A percentile compares a stretch with the other conserved stretches of the same genome.
phyloP scores from a whole-genome alignment of 1,139 yeast genomes.

The Debaryomyces fabryi region DNA sequence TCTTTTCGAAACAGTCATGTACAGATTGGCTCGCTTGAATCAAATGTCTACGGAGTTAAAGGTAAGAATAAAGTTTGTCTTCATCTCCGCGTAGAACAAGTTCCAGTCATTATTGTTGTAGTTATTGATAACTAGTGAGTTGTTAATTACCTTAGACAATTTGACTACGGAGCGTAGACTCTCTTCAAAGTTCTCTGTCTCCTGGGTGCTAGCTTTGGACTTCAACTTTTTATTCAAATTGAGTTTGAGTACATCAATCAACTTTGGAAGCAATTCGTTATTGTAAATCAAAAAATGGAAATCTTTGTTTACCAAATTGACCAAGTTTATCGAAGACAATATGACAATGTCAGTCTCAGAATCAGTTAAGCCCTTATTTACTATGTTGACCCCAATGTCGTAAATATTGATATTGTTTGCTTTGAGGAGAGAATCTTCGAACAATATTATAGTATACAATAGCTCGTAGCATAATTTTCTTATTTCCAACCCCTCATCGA shows the following conservation, averaged over 20 bases:
- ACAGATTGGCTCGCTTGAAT: constrained; percentile 3
- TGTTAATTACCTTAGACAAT: constrained; percentile 26
- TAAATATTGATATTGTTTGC: constrained; percentile 23
- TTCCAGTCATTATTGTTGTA: constrained; percentile 21
- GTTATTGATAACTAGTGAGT: constrained; percentile 16
- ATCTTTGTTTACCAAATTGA: constrained; percentile 27
- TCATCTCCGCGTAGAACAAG: constrained; percentile 16
- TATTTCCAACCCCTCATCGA: constrained; percentile 77
- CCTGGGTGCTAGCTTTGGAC: constrained; percentile 48
- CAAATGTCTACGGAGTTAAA: constrained; percentile 4
- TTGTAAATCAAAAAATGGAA: constrained; percentile 23
- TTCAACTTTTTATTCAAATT: constrained; percentile 41
- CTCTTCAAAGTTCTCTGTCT: constrained; percentile 38
- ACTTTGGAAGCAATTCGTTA: constrained; percentile 21
- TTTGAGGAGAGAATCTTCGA: constrained; percentile 26
- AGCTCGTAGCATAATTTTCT: constrained; percentile 76
- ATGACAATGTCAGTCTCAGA: constrained; percentile 43
- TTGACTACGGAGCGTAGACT: constrained; percentile 31
- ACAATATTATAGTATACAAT: constrained; percentile 54
- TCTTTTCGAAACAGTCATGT: constrained; percentile 4
- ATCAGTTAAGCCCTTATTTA: constrained; percentile 39
- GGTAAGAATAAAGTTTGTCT: constrained; percentile 6
- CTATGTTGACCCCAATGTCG: constrained; percentile 30
- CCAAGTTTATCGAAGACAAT: constrained; percentile 38
- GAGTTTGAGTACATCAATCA: constrained; percentile 28